phyloP scores from a whole-genome alignment of 2,329 filamentous ascomycete genomes.

The Colletotrichum scovillei region DNA sequence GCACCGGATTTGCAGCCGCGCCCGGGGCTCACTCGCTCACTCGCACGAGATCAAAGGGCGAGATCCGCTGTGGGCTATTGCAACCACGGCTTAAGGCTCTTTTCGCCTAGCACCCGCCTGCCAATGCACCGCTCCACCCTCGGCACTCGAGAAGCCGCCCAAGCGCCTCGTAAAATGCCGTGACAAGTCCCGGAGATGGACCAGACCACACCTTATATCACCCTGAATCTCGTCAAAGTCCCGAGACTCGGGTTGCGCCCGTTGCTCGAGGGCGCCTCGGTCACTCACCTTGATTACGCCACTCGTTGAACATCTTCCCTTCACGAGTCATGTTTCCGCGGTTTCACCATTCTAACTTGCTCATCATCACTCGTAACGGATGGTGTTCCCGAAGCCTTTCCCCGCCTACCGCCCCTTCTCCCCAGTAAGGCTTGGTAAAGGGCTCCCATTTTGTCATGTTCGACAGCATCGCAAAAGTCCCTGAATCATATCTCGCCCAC shows the following conservation, averaged over 20 bases:
- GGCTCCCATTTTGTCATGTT: constrained; percentile 23
- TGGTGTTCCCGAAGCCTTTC: constrained; percentile 4
- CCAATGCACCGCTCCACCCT: constrained; percentile 32
- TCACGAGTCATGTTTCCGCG: constrained; percentile 26
- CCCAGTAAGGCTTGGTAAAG: constrained; percentile 16
- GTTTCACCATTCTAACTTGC: constrained; percentile 7
- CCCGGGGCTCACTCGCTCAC: constrained; percentile 32
- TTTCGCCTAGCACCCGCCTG: constrained; percentile 32
- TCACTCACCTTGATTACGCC: constrained; percentile 22
- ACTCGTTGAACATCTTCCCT: constrained; percentile 6
- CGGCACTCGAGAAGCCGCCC: constrained; percentile 35
- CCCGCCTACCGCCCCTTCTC: constrained; percentile 8
- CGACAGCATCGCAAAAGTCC: constrained; percentile 27
- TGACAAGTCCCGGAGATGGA: constrained; percentile 34
- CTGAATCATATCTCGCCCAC: constrained; percentile 27
- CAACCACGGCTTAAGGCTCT: constrained; percentile 28
- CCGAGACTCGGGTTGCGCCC: constrained; percentile 20
- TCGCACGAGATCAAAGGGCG: constrained; percentile 32
- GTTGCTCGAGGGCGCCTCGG: constrained; percentile 13
- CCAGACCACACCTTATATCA: constrained; percentile 36
- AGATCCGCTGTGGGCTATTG: constrained; percentile 33
- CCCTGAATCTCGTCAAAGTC: constrained; percentile 30
- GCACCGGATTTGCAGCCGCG: constrained; percentile 30
- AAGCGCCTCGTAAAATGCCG: constrained; percentile 33
- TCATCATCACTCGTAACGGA: constrained; percentile 21